Evolutionary conservation across 805 yeast species (phyloP), one percentile per base, ranked within the genome.

Genomic region (Spathaspora arborariae): DNA sequence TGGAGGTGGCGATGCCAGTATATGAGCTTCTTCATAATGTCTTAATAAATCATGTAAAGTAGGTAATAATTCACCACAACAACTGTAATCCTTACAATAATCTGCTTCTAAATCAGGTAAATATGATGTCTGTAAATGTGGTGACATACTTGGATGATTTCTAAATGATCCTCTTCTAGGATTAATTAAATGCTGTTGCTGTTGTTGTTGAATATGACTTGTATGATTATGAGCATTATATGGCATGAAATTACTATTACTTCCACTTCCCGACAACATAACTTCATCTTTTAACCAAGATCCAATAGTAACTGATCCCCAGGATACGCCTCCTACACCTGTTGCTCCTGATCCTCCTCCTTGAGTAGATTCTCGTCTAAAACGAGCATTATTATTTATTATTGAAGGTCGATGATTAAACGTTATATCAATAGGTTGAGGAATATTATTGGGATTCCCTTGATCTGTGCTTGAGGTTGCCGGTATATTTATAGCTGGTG

Each of bases 21-120:
- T 91, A 67, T 94, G 99, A 41, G 94, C 89, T 66, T 94, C 98
- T 63, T 94, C 99, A 64, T 94, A 94, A 65, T 94, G 99, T 56
- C 94, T 81, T 52, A 94, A 75, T 51, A 94, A 74, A 63, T 94
- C 99, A 64, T 94, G 99, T 53, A 94, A 72, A 10, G 96, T 91
- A 26, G 98, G 98, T 51, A 94, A 76, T 38, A 85, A 72, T 61
- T 87, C 85, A 22, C 98, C 99, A 70, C 99, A 94, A 68, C 99
- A 94, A 44, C 89, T 82, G 68, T 94, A 94, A 70, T 94, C 99
- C 65, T 87, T 88, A 67, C 99, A 94, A 67, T 92, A 94, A 64
- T 91, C 91, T 8, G 96, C 96, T 67, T 92, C 99, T 49, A 92
- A 74, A 59, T 88, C 88, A 16, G 98, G 97, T 51, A 94, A 75